These are phyloP conservation scores for Colletotrichum camelliae DNA, from an alignment of 2,329 filamentous ascomycete genomes.

Conservation along the genomic window DNA sequence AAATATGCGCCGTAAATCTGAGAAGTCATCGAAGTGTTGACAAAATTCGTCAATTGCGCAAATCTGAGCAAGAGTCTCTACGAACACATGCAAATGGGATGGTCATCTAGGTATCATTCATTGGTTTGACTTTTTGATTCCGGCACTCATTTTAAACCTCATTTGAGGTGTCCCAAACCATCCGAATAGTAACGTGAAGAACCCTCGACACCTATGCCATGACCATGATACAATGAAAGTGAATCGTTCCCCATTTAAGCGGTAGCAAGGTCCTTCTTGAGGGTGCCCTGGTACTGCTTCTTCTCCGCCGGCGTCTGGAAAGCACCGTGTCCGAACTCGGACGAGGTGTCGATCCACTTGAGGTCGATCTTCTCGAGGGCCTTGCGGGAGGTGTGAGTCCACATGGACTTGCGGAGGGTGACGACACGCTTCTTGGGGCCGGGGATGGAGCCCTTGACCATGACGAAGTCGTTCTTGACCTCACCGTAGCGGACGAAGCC, in stretches of 20 bases:
- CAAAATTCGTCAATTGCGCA: background rate
- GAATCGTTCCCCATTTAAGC: constrained; percentile 40
- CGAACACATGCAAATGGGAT: background rate
- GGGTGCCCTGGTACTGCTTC: constrained; percentile 94
- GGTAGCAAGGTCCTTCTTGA: constrained; percentile 91
- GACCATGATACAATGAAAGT: constrained; percentile 50
- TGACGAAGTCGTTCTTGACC: constrained; percentile 98
- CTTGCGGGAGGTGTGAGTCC: constrained; percentile 92
- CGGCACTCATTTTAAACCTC: constrained; percentile 24
- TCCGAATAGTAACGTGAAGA: constrained; percentile 32
- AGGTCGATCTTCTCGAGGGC: constrained; percentile 99
- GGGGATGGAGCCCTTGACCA: constrained; percentile 97
- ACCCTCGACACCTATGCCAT: constrained; percentile 63
- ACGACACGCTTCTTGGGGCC: constrained; percentile 99
- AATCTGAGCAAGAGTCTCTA: background rate
- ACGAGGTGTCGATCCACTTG: constrained; percentile 99
- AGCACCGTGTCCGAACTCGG: constrained; percentile 99
- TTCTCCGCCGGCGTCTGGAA: constrained; percentile 99
- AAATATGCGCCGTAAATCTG: background rate
- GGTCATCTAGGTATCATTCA: constrained; percentile 22
- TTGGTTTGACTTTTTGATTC: constrained; percentile 26
- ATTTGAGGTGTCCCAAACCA: constrained; percentile 22
- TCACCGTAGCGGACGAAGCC: constrained; percentile 99
- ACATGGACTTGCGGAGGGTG: constrained; percentile 99
- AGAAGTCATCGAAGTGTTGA: background rate